A percentile compares a stretch with the other conserved stretches of the same genome.
These are phyloP conservation scores for Cladophialophora chaetospira DNA, from an alignment of 2,329 filamentous ascomycete species.

Conservation along the genomic window DNA sequence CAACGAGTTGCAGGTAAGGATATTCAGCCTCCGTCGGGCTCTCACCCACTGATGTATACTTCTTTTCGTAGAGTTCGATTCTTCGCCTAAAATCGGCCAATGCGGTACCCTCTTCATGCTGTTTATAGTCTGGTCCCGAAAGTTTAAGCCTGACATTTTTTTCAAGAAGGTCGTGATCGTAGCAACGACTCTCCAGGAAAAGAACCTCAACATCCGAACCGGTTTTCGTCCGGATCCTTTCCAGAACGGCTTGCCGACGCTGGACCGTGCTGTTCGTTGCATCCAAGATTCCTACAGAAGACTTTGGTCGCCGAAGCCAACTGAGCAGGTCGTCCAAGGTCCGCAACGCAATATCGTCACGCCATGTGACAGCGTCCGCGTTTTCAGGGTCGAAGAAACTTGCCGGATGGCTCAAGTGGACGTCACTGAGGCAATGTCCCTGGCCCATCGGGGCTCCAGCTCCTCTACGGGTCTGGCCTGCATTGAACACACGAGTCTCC, in stretches of 20 bases:
- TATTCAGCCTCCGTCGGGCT: slow-evolving; percentile 88
- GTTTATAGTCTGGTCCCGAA: slow-evolving; percentile 91
- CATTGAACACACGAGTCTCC: slow-evolving; percentile 94
- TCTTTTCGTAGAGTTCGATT: slow-evolving; percentile 91
- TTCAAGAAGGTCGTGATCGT: slow-evolving; percentile 80
- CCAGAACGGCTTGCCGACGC: slow-evolving; percentile 72
- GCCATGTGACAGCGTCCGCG: slow-evolving; percentile 73
- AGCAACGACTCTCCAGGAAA: slow-evolving; percentile 91
- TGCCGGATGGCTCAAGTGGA: slow-evolving; percentile 74
- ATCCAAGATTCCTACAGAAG: slow-evolving; percentile 91
- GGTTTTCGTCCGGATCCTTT: slow-evolving; percentile 75
- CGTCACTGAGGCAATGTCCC: slow-evolving; percentile 48
- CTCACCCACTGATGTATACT: slow-evolving; percentile 84
- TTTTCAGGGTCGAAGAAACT: slow-evolving; percentile 93
- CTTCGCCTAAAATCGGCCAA: slow-evolving; percentile 89
- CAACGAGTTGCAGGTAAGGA: slow-evolving; percentile 96
- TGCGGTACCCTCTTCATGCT: slow-evolving; percentile 82
- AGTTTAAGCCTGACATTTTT: slow-evolving; percentile 97
- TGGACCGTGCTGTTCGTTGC: slow-evolving; percentile 94
- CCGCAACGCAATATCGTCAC: slow-evolving; percentile 88
- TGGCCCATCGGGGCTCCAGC: slow-evolving; percentile 55
- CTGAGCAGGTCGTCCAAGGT: slow-evolving; percentile 89
- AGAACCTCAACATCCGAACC: slow-evolving; percentile 85
- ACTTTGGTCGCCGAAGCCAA: slow-evolving; percentile 78
- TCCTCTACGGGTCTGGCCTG: slow-evolving; percentile 83